Percentiles rank a stretch among this genome's conserved stretches.
Conservation (phyloP, 352 stramenopile species). For the Thraustochytrium aureum region DNA sequence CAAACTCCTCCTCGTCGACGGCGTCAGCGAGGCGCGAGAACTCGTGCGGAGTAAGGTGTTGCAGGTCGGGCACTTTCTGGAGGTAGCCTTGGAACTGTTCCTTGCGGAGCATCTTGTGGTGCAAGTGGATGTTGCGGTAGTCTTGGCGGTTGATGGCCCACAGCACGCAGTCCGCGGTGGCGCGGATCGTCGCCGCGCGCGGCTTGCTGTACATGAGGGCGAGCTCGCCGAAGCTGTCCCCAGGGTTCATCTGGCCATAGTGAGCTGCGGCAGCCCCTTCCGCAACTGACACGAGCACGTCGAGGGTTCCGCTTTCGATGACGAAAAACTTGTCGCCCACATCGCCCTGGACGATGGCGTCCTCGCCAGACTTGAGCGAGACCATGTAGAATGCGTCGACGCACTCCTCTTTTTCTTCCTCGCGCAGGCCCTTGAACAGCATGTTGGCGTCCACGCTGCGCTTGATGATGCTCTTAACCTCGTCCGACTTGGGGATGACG, state of each 20-base stretch:
- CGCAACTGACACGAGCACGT: slow-evolving; percentile 73
- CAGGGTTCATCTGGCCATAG: slow-evolving; percentile 69
- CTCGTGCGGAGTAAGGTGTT: slow-evolving; percentile 25
- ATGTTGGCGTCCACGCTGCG: slow-evolving; percentile 47
- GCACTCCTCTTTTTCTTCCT: slow-evolving; percentile 35
- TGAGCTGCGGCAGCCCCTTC: slow-evolving; percentile 63
- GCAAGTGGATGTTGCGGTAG: slow-evolving; percentile 64
- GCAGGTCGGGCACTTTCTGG: slow-evolving; percentile 32
- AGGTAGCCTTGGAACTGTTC: slow-evolving; percentile 53
- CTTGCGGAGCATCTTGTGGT: slow-evolving; percentile 58
- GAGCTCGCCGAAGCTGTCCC: slow-evolving; percentile 93
- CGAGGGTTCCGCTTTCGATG: slow-evolving; percentile 80
- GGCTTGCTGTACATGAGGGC: slow-evolving; percentile 95
- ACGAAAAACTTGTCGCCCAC: slow-evolving; percentile 89
- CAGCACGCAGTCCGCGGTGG: slow-evolving; percentile 74
- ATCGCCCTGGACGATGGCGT: slow-evolving; percentile 71
- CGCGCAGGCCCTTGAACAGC: slow-evolving; percentile 47
- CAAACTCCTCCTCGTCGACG: slow-evolving; percentile 69
- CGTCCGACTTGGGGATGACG: slow-evolving; percentile 40
- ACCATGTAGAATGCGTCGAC: slow-evolving; percentile 46
- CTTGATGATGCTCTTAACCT: slow-evolving; percentile 20
- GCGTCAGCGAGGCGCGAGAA: slow-evolving; percentile 55
- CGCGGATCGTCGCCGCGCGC: slow-evolving; percentile 84
- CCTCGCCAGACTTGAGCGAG: not conserved
- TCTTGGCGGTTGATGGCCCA: slow-evolving; percentile 81